These are phyloP conservation scores for Hypholoma fasciculare DNA, from an alignment of 768 basidiomycete species.

Conservation along the genomic window DNA sequence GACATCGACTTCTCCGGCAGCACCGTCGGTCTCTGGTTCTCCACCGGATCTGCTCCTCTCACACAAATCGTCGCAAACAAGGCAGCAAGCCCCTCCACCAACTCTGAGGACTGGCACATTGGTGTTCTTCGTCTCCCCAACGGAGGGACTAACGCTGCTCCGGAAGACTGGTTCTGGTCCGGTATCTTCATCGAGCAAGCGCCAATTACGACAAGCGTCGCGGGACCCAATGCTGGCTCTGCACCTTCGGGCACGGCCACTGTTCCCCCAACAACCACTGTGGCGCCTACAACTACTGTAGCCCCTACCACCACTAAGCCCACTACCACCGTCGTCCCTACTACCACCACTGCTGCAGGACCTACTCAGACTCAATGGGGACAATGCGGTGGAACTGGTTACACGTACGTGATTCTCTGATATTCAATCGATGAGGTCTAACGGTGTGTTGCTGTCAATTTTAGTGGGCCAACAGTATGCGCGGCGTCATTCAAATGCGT, in stretches of 20 bases:
- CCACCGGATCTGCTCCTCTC: conserved; percentile 15
- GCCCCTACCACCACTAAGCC: conserved; percentile 9
- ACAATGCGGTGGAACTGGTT: conserved; percentile 21
- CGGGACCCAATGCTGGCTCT: conserved; percentile 16
- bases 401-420: conserved; percentile 3
- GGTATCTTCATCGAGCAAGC: conserved; percentile 19
- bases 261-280: background rate
- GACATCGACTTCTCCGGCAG: conserved; percentile 19
- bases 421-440: conserved; percentile 3
- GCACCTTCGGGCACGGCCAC: conserved; percentile 10
- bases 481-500: conserved; percentile 17
- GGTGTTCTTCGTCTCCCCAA: conserved; percentile 21
- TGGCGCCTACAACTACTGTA: conserved; percentile 1
- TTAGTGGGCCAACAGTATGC: conserved; percentile 17
- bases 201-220: conserved; percentile 18
- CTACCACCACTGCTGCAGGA: conserved; percentile 14
- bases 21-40: conserved; percentile 19
- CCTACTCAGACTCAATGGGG: conserved; percentile 22
- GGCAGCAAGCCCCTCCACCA: conserved; percentile 17
- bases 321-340: conserved; percentile 2
- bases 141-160: conserved; percentile 17
- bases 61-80: conserved; percentile 17
- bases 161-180: conserved; percentile 22
- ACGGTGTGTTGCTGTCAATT: background rate
- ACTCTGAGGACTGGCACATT: conserved; percentile 21